A percentile compares a stretch with the other conserved stretches of the same genome.
Conservation (phyloP, 768 basidiomycete genomes). For the Auriculariales sp. region DNA sequence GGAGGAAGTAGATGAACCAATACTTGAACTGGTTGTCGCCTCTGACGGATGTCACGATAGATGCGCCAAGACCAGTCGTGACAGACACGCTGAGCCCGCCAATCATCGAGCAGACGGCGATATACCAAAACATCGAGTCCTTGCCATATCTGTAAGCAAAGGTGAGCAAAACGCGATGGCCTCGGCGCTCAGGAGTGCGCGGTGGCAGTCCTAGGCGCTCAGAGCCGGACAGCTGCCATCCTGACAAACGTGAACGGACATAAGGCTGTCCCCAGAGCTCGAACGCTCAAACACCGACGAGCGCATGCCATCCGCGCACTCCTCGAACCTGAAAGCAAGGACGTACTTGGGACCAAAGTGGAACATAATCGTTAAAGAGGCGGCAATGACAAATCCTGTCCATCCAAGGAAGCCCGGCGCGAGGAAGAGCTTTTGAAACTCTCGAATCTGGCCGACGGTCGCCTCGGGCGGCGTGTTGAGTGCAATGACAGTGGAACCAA, state of each 20-base stretch:
- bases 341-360: slow-evolving; percentile 67
- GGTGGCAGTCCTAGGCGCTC: too few relatives aligned
- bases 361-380: slow-evolving; percentile 58
- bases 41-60: slow-evolving; percentile 67
- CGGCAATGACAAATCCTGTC: slow-evolving; percentile 44
- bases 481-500: slow-evolving; percentile 81
- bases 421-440: slow-evolving; percentile 70
- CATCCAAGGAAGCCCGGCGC: slow-evolving; percentile 71
- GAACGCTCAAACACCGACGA: too few relatives aligned
- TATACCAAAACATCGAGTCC: slow-evolving; percentile 91
- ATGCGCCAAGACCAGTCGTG: slow-evolving; percentile 83
- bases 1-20: slow-evolving; percentile 84
- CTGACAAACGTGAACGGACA: too few relatives aligned
- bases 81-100: slow-evolving; percentile 92
- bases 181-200: background rate
- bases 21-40: slow-evolving; percentile 80
- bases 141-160: slow-evolving; percentile 51
- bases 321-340: too few relatives aligned
- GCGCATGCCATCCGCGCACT: too few relatives aligned
- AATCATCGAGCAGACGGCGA: slow-evolving; percentile 89
- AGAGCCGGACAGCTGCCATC: too few relatives aligned
- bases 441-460: slow-evolving; percentile 50
- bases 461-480: slow-evolving; percentile 68
- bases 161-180: slow-evolving; percentile 10
- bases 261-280: too few relatives aligned